phyloP scores from a whole-genome alignment of 345 rosid species.

The Adansonia digitata region DNA sequence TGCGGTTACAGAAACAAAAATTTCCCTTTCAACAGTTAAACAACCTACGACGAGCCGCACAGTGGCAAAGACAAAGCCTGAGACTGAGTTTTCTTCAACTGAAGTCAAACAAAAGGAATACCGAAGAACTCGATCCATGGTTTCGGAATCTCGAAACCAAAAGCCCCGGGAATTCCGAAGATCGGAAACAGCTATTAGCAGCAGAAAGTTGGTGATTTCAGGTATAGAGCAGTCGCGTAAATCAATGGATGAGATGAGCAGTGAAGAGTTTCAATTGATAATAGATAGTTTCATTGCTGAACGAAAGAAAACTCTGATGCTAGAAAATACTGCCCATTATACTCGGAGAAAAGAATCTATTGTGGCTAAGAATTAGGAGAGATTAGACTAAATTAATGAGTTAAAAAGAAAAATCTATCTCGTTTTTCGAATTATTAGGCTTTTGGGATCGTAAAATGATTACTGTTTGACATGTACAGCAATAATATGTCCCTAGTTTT shows the following conservation, averaged over 20 bases:
- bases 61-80: not conserved
- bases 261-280: conserved; percentile 26
- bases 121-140: conserved; percentile 9
- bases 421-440: not conserved
- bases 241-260: conserved; percentile 28
- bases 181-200: not conserved
- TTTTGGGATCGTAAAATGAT: not conserved
- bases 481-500: not conserved
- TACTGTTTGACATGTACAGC: not conserved
- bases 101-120: not conserved
- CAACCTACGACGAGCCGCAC: not conserved
- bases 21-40: not conserved
- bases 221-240: not conserved
- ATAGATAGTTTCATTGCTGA: conserved; percentile 28
- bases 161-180: not conserved
- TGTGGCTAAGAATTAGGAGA: not conserved
- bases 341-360: not conserved
- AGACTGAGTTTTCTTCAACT: not conserved
- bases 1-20: not conserved
- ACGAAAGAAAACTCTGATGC: conserved; percentile 13
- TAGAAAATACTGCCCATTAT: not conserved
- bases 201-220: not conserved
- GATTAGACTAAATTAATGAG: not conserved
- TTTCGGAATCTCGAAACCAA: not conserved
- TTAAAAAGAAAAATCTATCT: not conserved